A percentile compares a stretch with the other conserved stretches of the same genome.
These are phyloP conservation scores for Alternaria viburni DNA, from an alignment of 2,329 filamentous ascomycete species.

Conservation along the genomic window DNA sequence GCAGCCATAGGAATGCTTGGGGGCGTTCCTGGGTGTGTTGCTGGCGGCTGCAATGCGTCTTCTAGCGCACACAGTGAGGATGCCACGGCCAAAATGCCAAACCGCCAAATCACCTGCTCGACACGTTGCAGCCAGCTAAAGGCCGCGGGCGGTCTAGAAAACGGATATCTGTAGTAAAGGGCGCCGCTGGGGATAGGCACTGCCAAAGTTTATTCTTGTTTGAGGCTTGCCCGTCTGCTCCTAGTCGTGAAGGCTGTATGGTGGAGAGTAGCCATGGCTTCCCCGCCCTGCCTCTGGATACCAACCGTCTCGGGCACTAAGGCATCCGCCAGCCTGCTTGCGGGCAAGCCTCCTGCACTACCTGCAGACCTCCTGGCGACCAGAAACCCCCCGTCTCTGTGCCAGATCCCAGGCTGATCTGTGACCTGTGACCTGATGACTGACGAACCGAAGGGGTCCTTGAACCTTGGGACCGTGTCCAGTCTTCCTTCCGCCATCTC, in stretches of 20 bases:
- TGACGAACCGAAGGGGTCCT: conserved; percentile 22
- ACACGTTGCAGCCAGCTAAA: background rate
- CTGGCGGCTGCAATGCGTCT: conserved; percentile 17
- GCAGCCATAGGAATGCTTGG: conserved; percentile 1
- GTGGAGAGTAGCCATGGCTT: conserved; percentile 14
- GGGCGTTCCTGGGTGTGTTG: conserved; percentile 13
- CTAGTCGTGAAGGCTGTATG: conserved; percentile 8
- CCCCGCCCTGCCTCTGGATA: conserved; percentile 21
- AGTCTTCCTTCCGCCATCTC: conserved; percentile 19
- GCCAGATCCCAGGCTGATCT: conserved; percentile 22
- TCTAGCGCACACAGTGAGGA: conserved; percentile 2
- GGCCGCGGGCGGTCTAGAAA: background rate
- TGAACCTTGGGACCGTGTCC: conserved; percentile 15
- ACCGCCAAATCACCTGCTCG: background rate
- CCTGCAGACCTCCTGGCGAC: conserved; percentile 29
- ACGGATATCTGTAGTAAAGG: background rate
- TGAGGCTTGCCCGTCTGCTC: background rate
- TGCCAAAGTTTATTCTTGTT: background rate
- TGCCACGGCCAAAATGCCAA: background rate
- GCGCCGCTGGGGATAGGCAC: background rate
- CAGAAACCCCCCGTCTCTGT: conserved; percentile 24
- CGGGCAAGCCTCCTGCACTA: conserved; percentile 17
- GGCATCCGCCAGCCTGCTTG: conserved; percentile 11
- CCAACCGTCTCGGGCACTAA: conserved; percentile 31
- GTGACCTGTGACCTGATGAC: conserved; percentile 29